phyloP scores from a whole-genome alignment of 2,329 filamentous ascomycete species.

The Colletotrichum nymphaeae region DNA sequence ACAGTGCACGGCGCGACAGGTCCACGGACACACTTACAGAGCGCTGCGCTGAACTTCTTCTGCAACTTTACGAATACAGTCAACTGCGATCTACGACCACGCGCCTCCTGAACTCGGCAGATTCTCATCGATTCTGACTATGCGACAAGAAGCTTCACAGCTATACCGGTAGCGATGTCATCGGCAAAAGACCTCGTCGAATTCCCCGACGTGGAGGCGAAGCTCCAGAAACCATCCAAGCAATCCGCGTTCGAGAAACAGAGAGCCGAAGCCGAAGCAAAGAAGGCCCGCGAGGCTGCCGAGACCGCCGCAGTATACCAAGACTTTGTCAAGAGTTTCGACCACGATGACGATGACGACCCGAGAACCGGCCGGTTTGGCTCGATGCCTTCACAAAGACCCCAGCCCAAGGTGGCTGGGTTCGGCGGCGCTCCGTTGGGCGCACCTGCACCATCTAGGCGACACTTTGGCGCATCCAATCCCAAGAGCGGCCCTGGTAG shows the following conservation, averaged over 20 bases:
- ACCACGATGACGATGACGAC: conserved; percentile 67
- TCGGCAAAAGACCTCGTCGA: conserved; percentile 59
- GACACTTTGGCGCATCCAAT: conserved; percentile 73
- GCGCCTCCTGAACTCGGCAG: not conserved
- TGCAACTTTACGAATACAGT: not conserved
- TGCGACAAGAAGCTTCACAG: conserved; percentile 5
- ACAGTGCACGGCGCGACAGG: not conserved
- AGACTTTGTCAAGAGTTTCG: conserved; percentile 87
- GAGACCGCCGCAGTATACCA: conserved; percentile 89
- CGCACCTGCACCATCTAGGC: conserved; percentile 54
- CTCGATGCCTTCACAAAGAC: conserved; percentile 20
- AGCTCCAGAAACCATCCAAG: conserved; percentile 83
- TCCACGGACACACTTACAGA: not conserved
- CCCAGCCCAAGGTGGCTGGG: conserved; percentile 35
- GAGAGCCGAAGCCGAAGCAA: conserved; percentile 89
- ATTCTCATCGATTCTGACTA: not conserved
- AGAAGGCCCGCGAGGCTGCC: conserved; percentile 83
- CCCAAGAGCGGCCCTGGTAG: conserved; percentile 73
- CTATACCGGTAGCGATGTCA: conserved; percentile 52
- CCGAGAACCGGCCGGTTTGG: conserved; percentile 40
- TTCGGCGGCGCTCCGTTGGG: conserved; percentile 42
- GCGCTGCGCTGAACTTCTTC: not conserved
- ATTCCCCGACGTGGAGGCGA: conserved; percentile 80
- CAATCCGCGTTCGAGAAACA: conserved; percentile 91
- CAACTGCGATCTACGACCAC: not conserved